Percentiles rank a stretch among this genome's conserved stretches.
Conservation (phyloP, 768 basidiomycete genomes). For the Xerocomellus chrysenteron region DNA sequence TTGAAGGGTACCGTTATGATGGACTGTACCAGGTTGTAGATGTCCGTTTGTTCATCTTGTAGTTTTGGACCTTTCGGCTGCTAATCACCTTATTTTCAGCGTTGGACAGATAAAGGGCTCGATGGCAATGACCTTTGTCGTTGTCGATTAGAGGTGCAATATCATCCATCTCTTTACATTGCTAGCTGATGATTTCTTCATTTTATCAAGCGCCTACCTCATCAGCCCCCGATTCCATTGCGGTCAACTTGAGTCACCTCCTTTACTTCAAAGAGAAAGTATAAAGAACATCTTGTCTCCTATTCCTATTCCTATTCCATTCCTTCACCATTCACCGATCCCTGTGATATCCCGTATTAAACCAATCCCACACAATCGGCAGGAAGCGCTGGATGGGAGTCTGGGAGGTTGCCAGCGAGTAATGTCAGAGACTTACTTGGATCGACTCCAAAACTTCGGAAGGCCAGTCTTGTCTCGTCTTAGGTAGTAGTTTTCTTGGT, state of each 20-base stretch:
- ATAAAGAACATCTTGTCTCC: background rate
- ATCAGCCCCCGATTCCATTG: slow-evolving; percentile 22
- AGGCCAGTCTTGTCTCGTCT: no score
- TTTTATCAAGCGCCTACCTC: slow-evolving; percentile 24
- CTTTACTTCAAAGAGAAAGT: no score
- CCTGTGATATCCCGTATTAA: background rate
- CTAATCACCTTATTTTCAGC: slow-evolving; percentile 7
- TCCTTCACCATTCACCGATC: background rate
- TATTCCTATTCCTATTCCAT: no score
- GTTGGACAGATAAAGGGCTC: slow-evolving; percentile 20
- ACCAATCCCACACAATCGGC: background rate
- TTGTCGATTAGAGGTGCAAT: slow-evolving; percentile 24
- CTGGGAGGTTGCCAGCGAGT: no score
- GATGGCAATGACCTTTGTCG: slow-evolving; percentile 21
- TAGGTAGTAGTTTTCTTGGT: no score
- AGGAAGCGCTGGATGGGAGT: background rate
- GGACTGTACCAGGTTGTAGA: slow-evolving; percentile 26
- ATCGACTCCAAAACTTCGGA: no score
- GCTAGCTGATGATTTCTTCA: background rate
- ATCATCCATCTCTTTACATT: background rate
- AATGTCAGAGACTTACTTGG: no score
- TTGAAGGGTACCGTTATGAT: slow-evolving; percentile 29
- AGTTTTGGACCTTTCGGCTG: background rate
- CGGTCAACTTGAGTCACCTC: no score
- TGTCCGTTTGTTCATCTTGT: slow-evolving; percentile 10